These are phyloP conservation scores for Aspergillus cavernicola DNA, from an alignment of 495 filamentous ascomycete species.

Conservation along the genomic window DNA sequence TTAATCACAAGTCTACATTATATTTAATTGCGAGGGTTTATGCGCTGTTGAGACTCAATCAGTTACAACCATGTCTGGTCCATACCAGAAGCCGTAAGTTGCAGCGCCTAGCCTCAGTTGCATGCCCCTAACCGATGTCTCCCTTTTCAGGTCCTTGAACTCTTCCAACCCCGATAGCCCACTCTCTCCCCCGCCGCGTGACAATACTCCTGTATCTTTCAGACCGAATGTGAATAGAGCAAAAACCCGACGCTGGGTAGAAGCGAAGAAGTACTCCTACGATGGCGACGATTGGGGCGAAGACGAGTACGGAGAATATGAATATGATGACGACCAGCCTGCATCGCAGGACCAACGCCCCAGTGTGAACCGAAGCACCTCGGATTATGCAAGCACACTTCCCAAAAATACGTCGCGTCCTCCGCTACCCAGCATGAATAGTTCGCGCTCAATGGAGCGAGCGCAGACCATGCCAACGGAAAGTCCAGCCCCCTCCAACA, in stretches of 20 bases:
- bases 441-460: slow-evolving; percentile 41
- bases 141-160: slow-evolving; percentile 12
- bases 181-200: slow-evolving; percentile 26
- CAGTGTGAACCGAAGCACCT: slow-evolving; percentile 33
- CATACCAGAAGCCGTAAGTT: slow-evolving; percentile 23
- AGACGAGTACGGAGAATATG: slow-evolving; percentile 77
- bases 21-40: neutral
- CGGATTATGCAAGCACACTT: slow-evolving; percentile 13
- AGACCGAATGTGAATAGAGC: slow-evolving; percentile 81
- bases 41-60: slow-evolving; percentile 5
- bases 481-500: slow-evolving; percentile 18
- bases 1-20: slow-evolving; percentile 3
- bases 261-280: slow-evolving; percentile 83
- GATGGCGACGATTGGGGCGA: slow-evolving; percentile 94
- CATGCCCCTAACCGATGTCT: neutral
- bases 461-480: slow-evolving; percentile 31
- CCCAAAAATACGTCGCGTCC: slow-evolving; percentile 13
- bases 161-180: slow-evolving; percentile 27
- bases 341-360: slow-evolving; percentile 40
- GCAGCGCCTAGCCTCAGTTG: slow-evolving; percentile 2
- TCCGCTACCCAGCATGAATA: slow-evolving; percentile 23
- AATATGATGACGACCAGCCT: slow-evolving; percentile 57
- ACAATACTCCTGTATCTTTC: slow-evolving; percentile 52
- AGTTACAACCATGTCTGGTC: slow-evolving; percentile 18
- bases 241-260: slow-evolving; percentile 93